These are phyloP conservation scores for Colletotrichum paranaense DNA, from an alignment of 2,329 filamentous ascomycete species.

Conservation along the genomic window DNA sequence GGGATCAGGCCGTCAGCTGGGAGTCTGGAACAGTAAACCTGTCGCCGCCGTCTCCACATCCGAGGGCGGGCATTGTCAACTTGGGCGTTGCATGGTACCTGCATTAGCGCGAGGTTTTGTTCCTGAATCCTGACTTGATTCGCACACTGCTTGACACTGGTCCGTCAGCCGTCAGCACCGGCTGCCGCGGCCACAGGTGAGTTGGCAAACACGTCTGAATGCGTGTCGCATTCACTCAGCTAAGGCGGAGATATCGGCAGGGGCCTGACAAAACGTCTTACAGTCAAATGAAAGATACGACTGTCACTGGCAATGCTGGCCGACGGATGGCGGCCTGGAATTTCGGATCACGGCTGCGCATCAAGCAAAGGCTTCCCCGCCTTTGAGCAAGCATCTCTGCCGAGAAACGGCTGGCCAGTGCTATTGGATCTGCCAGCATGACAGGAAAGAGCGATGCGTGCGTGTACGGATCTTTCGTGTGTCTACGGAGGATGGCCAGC, in stretches of 20 bases:
- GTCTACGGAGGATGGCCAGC: conserved; percentile 4
- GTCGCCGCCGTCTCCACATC: conserved; percentile 5
- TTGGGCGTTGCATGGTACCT: conserved; percentile 22
- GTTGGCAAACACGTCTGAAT: background rate
- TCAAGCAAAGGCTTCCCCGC: conserved; percentile 14
- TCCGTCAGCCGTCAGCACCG: conserved; percentile 25
- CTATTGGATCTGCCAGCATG: background rate
- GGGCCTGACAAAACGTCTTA: conserved; percentile 6
- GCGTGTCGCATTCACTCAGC: conserved; percentile 7
- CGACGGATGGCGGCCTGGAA: conserved; percentile 23
- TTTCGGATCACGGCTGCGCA: conserved; percentile 26
- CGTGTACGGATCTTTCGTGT: background rate
- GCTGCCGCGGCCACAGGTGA: conserved; percentile 19
- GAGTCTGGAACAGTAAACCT: conserved; percentile 4
- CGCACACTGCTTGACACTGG: conserved; percentile 15
- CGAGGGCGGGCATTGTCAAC: background rate
- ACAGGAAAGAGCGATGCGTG: conserved; percentile 12
- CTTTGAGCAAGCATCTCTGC: background rate
- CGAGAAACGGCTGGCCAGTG: conserved; percentile 6
- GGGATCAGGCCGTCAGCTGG: background rate
- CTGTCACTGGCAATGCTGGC: background rate
- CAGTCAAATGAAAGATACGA: conserved; percentile 24
- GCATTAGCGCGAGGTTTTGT: conserved; percentile 19
- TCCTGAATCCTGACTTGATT: conserved; percentile 11
- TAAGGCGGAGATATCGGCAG: conserved; percentile 4